Base-by-base conservation (phyloP, 2,329 filamentous ascomycete species). In the Xylariaceae sp. region DNA sequence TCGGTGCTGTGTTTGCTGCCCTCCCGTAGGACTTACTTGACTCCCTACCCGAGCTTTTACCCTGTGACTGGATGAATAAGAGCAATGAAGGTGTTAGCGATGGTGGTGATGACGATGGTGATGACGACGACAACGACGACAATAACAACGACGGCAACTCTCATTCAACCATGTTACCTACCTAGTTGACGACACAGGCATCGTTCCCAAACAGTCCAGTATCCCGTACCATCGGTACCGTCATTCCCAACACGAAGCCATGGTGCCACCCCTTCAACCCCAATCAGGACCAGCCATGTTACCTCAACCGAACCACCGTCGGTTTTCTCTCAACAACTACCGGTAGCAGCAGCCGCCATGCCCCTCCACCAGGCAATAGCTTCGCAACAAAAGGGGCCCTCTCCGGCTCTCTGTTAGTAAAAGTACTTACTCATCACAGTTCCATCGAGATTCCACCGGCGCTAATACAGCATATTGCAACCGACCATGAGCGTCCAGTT, bases 401-500 rank as follows among this genome's bases (percentile, higher is more conserved):
- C 37, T 49, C 3, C 47, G 23, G 23, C 23, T 30, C 23, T 30
- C 4, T 30, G 23, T 30, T 4, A 30, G 23, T 30, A 10, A 49
- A 11, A 49, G 35, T 42, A 52, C 49, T 51, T 52, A 37, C 34
- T 39, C 34, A 39, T 49, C 34, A 39, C 51, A 42, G 34, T 51
- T 30, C 37, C 51, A 53, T 53, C 17, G 15, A 9, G 37, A 42
- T 53, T 11, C 17, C 30, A 5, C 51, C 39, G 51, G 51, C 51
- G 51, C 51, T 53, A 53, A 53, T 30, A 39, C 10, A 45, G 17
- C 18, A 45, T 51, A 51, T 51, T 51, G 49, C 49, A 35, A 51
- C 49, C 49, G 13, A 35, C 13, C 49, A 50, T 50, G 23, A 10
- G 13, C 5, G 11, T n/a, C 30, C 15, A 23, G 8, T 15, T 10